phyloP scores from a whole-genome alignment of 805 yeast species.

The Metschnikowia cubensis region DNA sequence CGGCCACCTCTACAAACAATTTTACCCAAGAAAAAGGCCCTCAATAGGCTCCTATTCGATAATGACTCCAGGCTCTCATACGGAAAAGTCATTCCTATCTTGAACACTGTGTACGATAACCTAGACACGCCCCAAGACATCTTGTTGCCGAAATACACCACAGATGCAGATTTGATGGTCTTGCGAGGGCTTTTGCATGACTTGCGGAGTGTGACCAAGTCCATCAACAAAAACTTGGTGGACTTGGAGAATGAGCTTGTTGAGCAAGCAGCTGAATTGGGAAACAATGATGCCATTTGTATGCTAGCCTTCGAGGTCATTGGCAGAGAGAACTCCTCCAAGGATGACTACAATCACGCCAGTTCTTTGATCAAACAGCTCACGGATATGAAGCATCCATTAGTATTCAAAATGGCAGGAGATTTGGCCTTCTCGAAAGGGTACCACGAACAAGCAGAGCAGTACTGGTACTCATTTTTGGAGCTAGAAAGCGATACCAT shows the following conservation, averaged over 20 bases:
- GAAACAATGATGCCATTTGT: constrained; percentile 77
- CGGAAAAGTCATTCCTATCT: constrained; percentile 50
- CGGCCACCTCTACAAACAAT: constrained; percentile 27
- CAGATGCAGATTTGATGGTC: constrained; percentile 57
- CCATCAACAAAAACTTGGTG: constrained; percentile 52
- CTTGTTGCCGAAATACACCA: constrained; percentile 44
- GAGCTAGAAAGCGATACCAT: constrained; percentile 54
- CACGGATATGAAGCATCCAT: constrained; percentile 59
- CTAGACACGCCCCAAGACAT: constrained; percentile 39
- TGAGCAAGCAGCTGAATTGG: constrained; percentile 81
- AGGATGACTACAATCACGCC: constrained; percentile 64
- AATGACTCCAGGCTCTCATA: constrained; percentile 56
- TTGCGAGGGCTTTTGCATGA: constrained; percentile 65
- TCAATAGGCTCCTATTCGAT: constrained; percentile 63
- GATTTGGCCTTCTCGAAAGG: constrained; percentile 61
- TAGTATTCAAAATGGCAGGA: constrained; percentile 74
- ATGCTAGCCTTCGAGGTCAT: constrained; percentile 67
- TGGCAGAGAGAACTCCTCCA: constrained; percentile 15
- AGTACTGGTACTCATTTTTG: constrained; percentile 56
- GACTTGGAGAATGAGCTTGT: constrained; percentile 66
- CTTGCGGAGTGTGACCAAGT: constrained; percentile 56
- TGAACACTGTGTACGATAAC: constrained; percentile 47
- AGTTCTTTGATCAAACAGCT: constrained; percentile 54
- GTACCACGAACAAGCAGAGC: constrained; percentile 49
- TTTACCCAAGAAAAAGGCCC: constrained; percentile 55